A percentile compares a stretch with the other conserved stretches of the same genome.
phyloP scores from a whole-genome alignment of 495 filamentous ascomycete genomes.

The Tetracladium marchalianum region DNA sequence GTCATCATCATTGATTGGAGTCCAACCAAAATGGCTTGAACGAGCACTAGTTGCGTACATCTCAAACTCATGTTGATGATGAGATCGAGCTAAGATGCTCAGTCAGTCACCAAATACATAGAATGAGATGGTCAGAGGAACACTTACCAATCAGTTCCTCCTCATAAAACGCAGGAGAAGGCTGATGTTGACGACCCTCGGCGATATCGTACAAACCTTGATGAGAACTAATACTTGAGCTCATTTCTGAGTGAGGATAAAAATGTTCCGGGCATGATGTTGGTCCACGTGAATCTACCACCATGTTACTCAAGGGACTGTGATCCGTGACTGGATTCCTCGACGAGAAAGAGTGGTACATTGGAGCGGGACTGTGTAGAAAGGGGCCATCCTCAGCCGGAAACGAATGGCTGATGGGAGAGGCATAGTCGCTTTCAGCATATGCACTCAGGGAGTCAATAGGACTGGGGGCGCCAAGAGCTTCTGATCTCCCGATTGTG shows the following conservation, averaged over 20 bases:
- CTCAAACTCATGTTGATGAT: slow-evolving; percentile 11
- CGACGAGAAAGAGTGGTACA: slow-evolving; percentile 39
- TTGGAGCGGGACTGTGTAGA: slow-evolving; percentile 39
- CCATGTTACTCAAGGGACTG: slow-evolving; percentile 38
- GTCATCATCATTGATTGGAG: slow-evolving; percentile 18
- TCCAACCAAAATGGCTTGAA: slow-evolving; percentile 20
- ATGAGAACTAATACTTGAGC: slow-evolving; percentile 24
- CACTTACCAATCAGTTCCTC: slow-evolving; percentile 33
- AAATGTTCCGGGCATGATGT: slow-evolving; percentile 35
- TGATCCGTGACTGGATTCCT: slow-evolving; percentile 37
- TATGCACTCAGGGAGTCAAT: slow-evolving; percentile 37
- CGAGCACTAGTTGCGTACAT: slow-evolving; percentile 18
- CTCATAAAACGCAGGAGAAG: slow-evolving; percentile 28
- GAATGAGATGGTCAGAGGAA: background rate
- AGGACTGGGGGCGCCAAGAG: slow-evolving; percentile 28
- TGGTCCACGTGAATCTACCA: slow-evolving; percentile 36
- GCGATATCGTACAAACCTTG: slow-evolving; percentile 20
- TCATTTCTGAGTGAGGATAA: slow-evolving; percentile 22
- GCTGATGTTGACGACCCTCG: slow-evolving; percentile 22
- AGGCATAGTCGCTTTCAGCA: slow-evolving; percentile 41
- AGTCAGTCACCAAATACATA: background rate
- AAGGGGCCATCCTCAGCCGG: slow-evolving; percentile 38
- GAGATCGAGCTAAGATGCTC: background rate
- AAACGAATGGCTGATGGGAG: slow-evolving; percentile 40
- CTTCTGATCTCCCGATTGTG: slow-evolving; percentile 13